Percentiles rank a stretch among this genome's conserved stretches.
These are phyloP conservation scores for Tuber brumale DNA, from an alignment of 495 filamentous ascomycete genomes.

Conservation along the genomic window DNA sequence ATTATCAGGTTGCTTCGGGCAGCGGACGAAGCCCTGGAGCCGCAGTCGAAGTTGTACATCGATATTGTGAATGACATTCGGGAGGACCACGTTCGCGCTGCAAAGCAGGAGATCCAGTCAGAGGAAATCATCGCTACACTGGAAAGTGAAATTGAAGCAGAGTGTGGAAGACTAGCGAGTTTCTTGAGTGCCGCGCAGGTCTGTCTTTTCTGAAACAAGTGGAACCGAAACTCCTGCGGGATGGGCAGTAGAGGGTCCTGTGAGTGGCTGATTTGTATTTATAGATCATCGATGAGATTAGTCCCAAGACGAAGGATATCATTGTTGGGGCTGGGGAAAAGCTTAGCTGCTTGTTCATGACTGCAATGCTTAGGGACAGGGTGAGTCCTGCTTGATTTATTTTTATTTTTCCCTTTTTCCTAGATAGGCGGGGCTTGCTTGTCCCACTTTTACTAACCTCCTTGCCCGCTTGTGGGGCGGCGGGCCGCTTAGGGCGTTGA, in stretches of 20 bases:
- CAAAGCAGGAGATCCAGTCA: constrained; percentile 55
- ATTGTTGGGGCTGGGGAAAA: constrained; percentile 93
- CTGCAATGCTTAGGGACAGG: constrained; percentile 68
- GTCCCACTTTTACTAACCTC: not conserved
- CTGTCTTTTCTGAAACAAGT: constrained; percentile 27
- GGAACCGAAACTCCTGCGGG: not conserved
- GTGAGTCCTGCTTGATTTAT: constrained; percentile 21
- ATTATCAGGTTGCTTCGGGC: constrained; percentile 59
- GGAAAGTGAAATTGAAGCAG: constrained; percentile 58
- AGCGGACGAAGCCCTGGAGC: constrained; percentile 61
- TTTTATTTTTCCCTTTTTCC: not conserved
- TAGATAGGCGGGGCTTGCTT: not conserved
- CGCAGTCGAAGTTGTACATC: constrained; percentile 54
- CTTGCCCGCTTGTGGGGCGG: not conserved
- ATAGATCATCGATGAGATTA: constrained; percentile 60
- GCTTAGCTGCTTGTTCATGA: constrained; percentile 80
- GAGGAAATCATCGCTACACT: constrained; percentile 54
- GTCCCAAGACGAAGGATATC: constrained; percentile 73
- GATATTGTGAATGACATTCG: constrained; percentile 68
- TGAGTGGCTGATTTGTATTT: not conserved
- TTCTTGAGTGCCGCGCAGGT: constrained; percentile 53
- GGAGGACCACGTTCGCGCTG: constrained; percentile 66
- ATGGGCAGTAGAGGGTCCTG: not conserved
- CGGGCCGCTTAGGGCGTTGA: constrained; percentile 53
- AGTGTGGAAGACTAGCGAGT: constrained; percentile 59